A percentile compares a stretch with the other conserved stretches of the same genome.
Conservation (phyloP, 805 yeast genomes). For the Priceomyces haplophilus region DNA sequence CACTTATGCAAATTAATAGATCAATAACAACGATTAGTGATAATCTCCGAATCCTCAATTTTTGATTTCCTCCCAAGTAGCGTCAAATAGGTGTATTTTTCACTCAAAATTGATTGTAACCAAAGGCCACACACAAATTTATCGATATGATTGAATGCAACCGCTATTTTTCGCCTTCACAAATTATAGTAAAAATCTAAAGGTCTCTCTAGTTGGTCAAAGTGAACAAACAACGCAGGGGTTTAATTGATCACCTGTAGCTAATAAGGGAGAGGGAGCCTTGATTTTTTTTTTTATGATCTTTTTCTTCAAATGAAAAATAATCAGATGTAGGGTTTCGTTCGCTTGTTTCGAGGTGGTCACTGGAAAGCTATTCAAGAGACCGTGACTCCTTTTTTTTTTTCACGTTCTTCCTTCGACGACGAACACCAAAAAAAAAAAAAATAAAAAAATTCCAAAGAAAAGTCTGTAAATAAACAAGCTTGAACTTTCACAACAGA, state of each 20-base stretch:
- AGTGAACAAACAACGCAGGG: neutral
- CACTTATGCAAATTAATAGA: conserved; percentile 5
- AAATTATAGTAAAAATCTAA: neutral
- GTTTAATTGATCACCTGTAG: neutral
- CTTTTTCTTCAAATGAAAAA: too few relatives aligned
- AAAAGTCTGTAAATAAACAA: too few relatives aligned
- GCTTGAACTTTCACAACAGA: too few relatives aligned
- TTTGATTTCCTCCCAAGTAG: neutral
- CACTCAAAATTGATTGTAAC: neutral
- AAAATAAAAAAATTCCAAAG: neutral
- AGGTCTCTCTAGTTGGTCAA: neutral
- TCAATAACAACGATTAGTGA: neutral
- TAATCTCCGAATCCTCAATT: conserved; percentile 1
- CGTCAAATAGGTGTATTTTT: neutral
- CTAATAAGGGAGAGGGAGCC: neutral
- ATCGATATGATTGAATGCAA: neutral
- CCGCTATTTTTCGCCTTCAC: neutral
- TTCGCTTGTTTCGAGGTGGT: too few relatives aligned
- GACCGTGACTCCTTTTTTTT: too few relatives aligned
- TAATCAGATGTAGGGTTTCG: too few relatives aligned
- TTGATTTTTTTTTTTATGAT: too few relatives aligned
- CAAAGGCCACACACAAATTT: neutral
- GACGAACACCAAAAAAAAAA: too few relatives aligned
- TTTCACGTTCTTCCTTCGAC: neutral
- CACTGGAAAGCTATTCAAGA: too few relatives aligned